Base-by-base conservation (phyloP, 345 rosid genomes). In the Aegle marmelos region DNA sequence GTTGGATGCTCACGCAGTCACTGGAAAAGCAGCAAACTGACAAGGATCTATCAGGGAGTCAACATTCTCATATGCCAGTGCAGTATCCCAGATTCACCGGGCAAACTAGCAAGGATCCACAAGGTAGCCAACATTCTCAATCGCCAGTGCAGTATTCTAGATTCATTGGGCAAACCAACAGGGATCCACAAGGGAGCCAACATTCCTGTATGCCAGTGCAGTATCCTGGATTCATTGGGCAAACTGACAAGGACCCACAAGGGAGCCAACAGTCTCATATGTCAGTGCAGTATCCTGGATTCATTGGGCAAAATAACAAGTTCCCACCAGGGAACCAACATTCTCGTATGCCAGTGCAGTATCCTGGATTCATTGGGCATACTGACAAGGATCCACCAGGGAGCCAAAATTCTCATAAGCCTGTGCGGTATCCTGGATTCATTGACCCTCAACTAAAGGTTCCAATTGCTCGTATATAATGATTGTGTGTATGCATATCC, bases 1-100 rank as follows among this genome's bases (percentile, higher is more conserved):
- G 65, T 72, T 72, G 21, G 75, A n/a, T 56, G 63, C 64, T 34
- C 53, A 2, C 57, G 75, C 53, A 72, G 75, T 72, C 75, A 72
- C 58, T 72, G 64, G 65, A 39, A 48, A 73, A 39, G 25, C 76
- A 73, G 76, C 68, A 59, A 60, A 59, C 31, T 59, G 25, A 73
- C 76, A 25, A 59, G 56, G 56, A 39, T 17, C 53, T 19, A 14
- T 48, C 75, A 34, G 75, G 64, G 22, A 57, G 53, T 48, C 30
- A 34, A 63, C n/a, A 22, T 30, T 48, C 61, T 53, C 16, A 75
- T 60, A 61, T n/a, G 28, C 45, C 48, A 22, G n/a, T 30, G 50
- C 78, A 48, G 65, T 61, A 7, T 37, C 33, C 27, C 10, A 25
- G 33, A 24, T 36, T 36, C 7, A 25, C 0, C n/a, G 67, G 9